These are phyloP conservation scores for Pichia nakasei DNA, from an alignment of 805 yeast genomes.

Conservation along the genomic window DNA sequence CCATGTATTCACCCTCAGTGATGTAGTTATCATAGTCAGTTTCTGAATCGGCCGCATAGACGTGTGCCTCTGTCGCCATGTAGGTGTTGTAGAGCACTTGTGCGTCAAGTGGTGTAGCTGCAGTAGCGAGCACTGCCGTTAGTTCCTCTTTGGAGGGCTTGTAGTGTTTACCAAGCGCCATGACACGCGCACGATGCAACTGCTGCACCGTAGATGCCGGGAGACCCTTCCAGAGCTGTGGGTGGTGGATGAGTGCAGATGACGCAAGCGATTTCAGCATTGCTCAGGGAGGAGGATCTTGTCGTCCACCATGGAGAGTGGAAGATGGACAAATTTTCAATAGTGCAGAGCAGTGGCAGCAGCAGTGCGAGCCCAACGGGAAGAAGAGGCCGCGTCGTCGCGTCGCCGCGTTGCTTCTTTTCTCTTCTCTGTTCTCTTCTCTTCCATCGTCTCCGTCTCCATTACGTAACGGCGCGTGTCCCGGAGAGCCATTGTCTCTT, in stretches of 20 bases:
- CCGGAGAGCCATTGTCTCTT: no score
- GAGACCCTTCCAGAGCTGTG: conserved; percentile 62
- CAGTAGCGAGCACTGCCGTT: conserved; percentile 44
- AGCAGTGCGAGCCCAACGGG: no score
- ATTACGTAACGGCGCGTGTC: no score
- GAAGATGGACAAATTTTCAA: no score
- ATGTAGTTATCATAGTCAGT: conserved; percentile 34
- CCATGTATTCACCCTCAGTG: conserved; percentile 25
- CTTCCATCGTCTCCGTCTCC: no score
- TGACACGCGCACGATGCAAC: conserved; percentile 50
- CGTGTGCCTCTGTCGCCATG: conserved; percentile 39
- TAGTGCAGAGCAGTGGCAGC: no score
- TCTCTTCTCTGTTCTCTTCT: no score
- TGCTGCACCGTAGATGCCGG: conserved; percentile 55
- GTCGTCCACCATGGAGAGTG: no score
- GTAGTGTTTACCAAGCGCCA: conserved; percentile 42
- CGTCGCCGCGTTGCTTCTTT: no score
- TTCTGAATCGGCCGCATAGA: conserved; percentile 31
- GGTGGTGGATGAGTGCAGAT: conserved; percentile 37
- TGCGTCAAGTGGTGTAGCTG: conserved; percentile 21
- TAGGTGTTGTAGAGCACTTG: conserved; percentile 21
- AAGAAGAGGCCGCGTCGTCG: no score
- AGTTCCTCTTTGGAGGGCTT: conserved; percentile 44
- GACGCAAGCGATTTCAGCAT: conserved; percentile 12
- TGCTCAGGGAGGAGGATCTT: background rate